Percentiles rank a stretch among this genome's conserved stretches.
These are phyloP conservation scores for Leishmania tarentolae DNA, from an alignment of 208 protist species.

Conservation along the genomic window DNA sequence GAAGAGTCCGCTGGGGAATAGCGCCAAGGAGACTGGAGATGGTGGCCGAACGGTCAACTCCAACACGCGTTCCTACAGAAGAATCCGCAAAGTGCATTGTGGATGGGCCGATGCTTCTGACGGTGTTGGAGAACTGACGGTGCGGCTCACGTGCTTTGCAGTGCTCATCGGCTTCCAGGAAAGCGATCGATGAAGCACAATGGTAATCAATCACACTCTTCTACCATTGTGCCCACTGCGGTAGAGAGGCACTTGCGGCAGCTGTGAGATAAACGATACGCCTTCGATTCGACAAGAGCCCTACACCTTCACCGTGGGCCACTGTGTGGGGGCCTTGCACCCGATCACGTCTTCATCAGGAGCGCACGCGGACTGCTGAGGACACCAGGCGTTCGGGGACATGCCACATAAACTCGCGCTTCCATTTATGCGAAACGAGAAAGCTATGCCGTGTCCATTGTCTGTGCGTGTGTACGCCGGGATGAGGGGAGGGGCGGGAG, in stretches of 20 bases:
- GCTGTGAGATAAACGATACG: conserved; percentile 28
- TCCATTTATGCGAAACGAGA: neutral
- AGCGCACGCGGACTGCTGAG: neutral
- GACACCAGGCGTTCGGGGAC: neutral
- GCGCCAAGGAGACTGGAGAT: neutral
- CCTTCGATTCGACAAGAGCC: conserved; percentile 20
- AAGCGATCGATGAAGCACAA: conserved; percentile 2
- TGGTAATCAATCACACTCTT: conserved; percentile 44
- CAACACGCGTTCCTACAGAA: neutral
- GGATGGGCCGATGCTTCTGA: neutral
- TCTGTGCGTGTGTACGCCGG: neutral
- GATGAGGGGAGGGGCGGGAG: too few species aligned
- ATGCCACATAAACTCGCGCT: neutral
- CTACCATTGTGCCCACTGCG: conserved; percentile 40
- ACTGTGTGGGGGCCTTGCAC: conserved; percentile 46
- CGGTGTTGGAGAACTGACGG: neutral
- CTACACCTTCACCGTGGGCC: conserved; percentile 29
- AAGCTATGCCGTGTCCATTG: neutral
- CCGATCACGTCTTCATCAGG: conserved; percentile 32
- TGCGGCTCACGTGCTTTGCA: neutral
- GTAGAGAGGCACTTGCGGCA: conserved; percentile 35
- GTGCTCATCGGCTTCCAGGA: neutral
- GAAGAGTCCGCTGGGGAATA: neutral
- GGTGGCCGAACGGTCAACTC: neutral
- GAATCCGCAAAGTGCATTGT: neutral